A percentile compares a stretch with the other conserved stretches of the same genome.
These are phyloP conservation scores for Cordyceps pruinosa DNA, from an alignment of 2,329 filamentous ascomycete species.

Conservation along the genomic window DNA sequence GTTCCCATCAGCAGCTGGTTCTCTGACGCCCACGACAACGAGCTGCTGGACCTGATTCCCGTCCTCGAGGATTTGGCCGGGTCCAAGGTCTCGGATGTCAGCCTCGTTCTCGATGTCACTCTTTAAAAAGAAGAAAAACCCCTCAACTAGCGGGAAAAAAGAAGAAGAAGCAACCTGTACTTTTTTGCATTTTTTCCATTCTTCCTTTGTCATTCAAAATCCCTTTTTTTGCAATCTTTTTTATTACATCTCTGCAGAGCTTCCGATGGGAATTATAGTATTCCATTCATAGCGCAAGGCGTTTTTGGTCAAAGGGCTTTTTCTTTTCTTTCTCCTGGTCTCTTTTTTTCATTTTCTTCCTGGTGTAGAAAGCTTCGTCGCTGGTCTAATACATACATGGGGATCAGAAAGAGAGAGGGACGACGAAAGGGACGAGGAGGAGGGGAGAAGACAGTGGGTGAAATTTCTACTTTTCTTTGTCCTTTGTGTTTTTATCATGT, in stretches of 20 bases:
- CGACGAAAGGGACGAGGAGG: slow-evolving; percentile 16
- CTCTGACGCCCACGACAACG: slow-evolving; percentile 98
- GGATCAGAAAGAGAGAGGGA: neutral
- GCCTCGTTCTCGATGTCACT: slow-evolving; percentile 90
- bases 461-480: slow-evolving; percentile 8
- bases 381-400: slow-evolving; percentile 28
- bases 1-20: slow-evolving; percentile 99
- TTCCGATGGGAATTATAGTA: slow-evolving; percentile 13
- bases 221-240: slow-evolving; percentile 6
- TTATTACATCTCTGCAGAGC: slow-evolving; percentile 11
- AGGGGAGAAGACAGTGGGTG: slow-evolving; percentile 8
- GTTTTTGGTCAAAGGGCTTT: slow-evolving; percentile 41
- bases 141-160: slow-evolving; percentile 12
- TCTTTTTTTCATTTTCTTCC: slow-evolving; percentile 16
- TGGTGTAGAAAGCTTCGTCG: slow-evolving; percentile 10
- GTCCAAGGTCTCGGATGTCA: slow-evolving; percentile 86
- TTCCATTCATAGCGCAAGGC: slow-evolving; percentile 47
- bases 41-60: slow-evolving; percentile 92
- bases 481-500: neutral
- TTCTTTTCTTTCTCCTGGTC: slow-evolving; percentile 27
- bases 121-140: slow-evolving; percentile 41
- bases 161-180: slow-evolving; percentile 6
- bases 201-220: slow-evolving; percentile 21
- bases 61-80: slow-evolving; percentile 95
- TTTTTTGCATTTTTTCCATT: slow-evolving; percentile 22